phyloP scores from a whole-genome alignment of 352 stramenopile genomes.

The Phytophthora pistaciae region DNA sequence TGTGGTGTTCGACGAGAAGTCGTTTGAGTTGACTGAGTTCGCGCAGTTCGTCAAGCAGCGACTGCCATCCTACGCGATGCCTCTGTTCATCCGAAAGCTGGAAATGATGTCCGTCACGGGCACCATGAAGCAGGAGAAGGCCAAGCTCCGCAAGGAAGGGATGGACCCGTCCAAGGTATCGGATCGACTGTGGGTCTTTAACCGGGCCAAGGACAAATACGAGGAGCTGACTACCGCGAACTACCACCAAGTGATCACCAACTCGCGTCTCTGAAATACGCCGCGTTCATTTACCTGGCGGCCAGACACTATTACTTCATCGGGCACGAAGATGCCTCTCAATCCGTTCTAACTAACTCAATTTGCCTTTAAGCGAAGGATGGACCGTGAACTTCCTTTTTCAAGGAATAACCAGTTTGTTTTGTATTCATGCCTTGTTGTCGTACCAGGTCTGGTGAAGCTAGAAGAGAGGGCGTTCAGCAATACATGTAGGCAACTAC shows the following conservation, averaged over 20 bases:
- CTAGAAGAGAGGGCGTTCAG: background rate
- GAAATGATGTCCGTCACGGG: constrained; percentile 82
- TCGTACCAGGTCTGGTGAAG: background rate
- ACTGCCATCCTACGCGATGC: constrained; percentile 79
- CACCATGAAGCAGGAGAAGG: constrained; percentile 95
- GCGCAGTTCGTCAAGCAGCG: constrained; percentile 54
- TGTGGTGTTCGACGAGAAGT: constrained; percentile 79
- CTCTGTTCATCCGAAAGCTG: constrained; percentile 87
- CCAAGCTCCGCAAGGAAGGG: constrained; percentile 85
- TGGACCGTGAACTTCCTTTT: background rate
- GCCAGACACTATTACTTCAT: background rate
- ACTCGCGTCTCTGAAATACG: constrained; percentile 56
- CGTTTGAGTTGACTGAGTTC: constrained; percentile 69
- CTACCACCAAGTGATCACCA: constrained; percentile 63
- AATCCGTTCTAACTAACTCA: constrained; percentile 14
- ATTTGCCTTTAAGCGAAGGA: background rate
- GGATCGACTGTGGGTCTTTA: constrained; percentile 72
- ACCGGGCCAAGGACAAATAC: constrained; percentile 59
- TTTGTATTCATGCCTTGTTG: background rate
- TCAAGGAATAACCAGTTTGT: background rate
- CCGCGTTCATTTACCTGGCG: background rate
- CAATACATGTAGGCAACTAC: background rate
- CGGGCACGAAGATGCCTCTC: constrained; percentile 1
- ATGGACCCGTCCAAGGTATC: constrained; percentile 69
- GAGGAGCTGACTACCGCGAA: constrained; percentile 63